A percentile compares a stretch with the other conserved stretches of the same genome.
Conservation (phyloP, 306 rosid genomes). For the Fragaria vesca region DNA sequence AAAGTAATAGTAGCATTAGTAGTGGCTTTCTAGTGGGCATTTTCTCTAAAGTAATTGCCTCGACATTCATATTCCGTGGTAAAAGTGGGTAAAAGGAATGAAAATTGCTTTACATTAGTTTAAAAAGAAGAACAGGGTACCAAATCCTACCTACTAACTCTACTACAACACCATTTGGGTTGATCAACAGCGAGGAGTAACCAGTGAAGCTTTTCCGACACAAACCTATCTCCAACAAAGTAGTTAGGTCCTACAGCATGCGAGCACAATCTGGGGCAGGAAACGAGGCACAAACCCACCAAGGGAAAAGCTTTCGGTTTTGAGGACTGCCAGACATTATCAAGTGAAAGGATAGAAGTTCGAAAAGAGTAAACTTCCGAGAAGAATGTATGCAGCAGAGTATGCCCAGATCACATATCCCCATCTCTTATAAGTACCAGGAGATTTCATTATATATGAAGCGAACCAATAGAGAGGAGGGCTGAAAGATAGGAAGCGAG, state of each 20-base stretch:
- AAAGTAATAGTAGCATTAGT: not conserved
- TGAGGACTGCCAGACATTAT: slow-evolving; percentile 8
- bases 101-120: not conserved
- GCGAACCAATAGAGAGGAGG: slow-evolving; percentile 94
- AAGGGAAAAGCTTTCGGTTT: not conserved
- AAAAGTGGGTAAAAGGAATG: not conserved
- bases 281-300: not conserved
- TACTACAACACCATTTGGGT: not conserved
- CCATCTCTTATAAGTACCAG: slow-evolving; percentile 41
- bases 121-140: not conserved
- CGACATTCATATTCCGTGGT: not conserved
- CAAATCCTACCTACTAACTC: not conserved
- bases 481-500: slow-evolving; percentile 86
- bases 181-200: not conserved
- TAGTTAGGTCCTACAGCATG: not conserved
- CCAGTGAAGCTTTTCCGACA: not conserved
- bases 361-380: slow-evolving; percentile 81
- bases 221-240: not conserved
- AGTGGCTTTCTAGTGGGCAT: not conserved
- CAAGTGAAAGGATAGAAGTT: slow-evolving; percentile 93
- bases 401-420: slow-evolving; percentile 78
- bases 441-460: slow-evolving; percentile 53
- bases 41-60: not conserved
- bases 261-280: not conserved
- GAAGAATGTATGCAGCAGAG: slow-evolving; percentile 71